Evolutionary conservation across 805 yeast genomes (phyloP), one percentile per base, ranked within the genome.

Genomic region (Wickerhamiella kurtzmanii): DNA sequence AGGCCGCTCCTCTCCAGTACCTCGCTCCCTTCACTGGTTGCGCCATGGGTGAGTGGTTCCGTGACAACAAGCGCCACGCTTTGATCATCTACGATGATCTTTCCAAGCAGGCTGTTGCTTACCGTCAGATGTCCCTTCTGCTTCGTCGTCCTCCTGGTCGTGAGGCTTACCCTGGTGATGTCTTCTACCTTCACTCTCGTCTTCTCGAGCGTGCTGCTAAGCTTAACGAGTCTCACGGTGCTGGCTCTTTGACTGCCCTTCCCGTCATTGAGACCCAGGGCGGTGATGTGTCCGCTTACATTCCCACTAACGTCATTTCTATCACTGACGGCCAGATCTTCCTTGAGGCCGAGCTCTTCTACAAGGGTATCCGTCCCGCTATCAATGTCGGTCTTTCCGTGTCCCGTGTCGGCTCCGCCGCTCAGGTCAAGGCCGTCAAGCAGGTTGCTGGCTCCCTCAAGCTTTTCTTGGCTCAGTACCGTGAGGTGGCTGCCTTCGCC

Each of bases 401-500:
- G 64, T 92, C 98, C 65, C 95, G 98, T 80, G 98, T 92, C 76
- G 98, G 98, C 76, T 89, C 97, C 58, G 98, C 98, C 66, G 98
- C 98, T 66, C 98, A 92, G 79, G 97, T 92, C 65, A 92, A 92
- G 81, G 98, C 98, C 73, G 86, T 92, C 94, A 92, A 92, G 77
- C 97, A 92, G 80, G 97, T 92, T 74, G 98, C 98, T 62, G 99
- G 98, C 82, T 92, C 98, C 62, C 83, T 92, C 76, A 92, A 92
- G 75, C 85, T 92, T 73, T 92, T 87, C 96, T 84, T 92, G 80
- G 99, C 99, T 65, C 99, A 92, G 79, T 92, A 92, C 84, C 88
- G 99, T 86, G 99, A 92, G 82, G 98, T 92, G 64, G 98, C 98
- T 70, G 98, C 99, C 65, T 92, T 92, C 73, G 98, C 99, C 65